Base-by-base conservation (phyloP, 306 rosid genomes). In the Inga laurina region DNA sequence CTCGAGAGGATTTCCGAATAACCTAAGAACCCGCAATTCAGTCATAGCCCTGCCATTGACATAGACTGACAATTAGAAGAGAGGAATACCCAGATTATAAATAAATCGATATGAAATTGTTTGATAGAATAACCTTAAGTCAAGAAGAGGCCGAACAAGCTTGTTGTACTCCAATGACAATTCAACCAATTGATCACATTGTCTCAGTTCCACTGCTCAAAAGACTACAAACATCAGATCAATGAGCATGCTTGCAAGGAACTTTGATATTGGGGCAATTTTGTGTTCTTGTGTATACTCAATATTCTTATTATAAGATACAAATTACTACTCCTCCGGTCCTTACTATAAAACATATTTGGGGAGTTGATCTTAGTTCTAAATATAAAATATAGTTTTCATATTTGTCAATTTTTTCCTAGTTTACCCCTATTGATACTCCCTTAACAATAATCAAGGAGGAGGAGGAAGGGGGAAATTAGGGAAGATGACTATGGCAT, bases 1-100 rank as follows among this genome's bases (percentile, higher is more conserved):
- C 88, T 95, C 99, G 11, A 95, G 97, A 82, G 99, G 98, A 88
- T 95, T 95, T 74, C 97, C 98, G 79, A 88, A 95, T 70, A 95
- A 89, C 89, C 96, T 92, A 79, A 95, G 97, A 84, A 95, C 91
- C 77, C 92, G 89, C 57, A 95, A 90, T 87, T 95, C 95, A 74
- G 98, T 89, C 98, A 95, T 93, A 85, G 94, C 97, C 94, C 98
- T 95, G 93, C 76, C 94, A 92, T 66, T 75, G 82, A 82, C 49
- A 82, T 79, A 83, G 75, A 82, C 39, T 75, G 82, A 82, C 77
- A 86, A 73, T 87, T 83, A 90, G 87, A 74, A 74, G 66, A 82
- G 73, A 88, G 75, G 88, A 89, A 85, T 88, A 86, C 79, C 56
- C 75, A 84, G 76, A 85, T 56, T 43, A 67, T 81, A 82, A 62